Evolutionary conservation across 1,284 basidiomycete genomes (phyloP), one percentile per base, ranked within the genome.

Genomic region (Ceratobasidium sp.): DNA sequence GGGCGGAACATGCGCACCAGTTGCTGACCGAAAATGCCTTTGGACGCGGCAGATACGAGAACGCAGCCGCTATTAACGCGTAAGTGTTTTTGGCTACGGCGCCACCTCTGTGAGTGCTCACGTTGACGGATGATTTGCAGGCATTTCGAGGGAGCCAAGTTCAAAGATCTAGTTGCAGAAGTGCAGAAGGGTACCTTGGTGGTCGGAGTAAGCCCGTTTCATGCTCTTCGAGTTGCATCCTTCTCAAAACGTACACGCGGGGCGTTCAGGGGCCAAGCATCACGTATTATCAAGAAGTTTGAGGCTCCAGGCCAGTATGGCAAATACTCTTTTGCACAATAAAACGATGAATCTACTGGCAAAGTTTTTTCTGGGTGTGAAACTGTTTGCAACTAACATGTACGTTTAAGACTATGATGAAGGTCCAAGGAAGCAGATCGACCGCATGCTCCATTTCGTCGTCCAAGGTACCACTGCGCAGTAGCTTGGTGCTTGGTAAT

Each of bases 201-300:
- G 2, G 64, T 53, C 34, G 64, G 48, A 46, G 64, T 66, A 53
- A 53, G 64, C 24, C n/a, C n/a, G n/a, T n/a, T n/a, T n/a, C n/a
- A n/a, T n/a, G n/a, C n/a, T n/a, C n/a, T n/a, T n/a, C n/a, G n/a
- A n/a, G n/a, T n/a, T n/a, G n/a, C n/a, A n/a, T n/a, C n/a, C n/a
- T n/a, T n/a, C n/a, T n/a, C n/a, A n/a, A n/a, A n/a, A n/a, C n/a
- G n/a, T n/a, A n/a, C n/a, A n/a, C n/a, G n/a, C n/a, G n/a, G n/a
- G n/a, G n/a, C n/a, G n/a, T n/a, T 29, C 31, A 66, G 64, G 64
- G 13, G 11, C 64, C 64, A 13, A 37, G 24, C 2, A 34, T 66
- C 49, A 53, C 64, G 34, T 66, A 53, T 48, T 66, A 66, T 37
- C 6, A 66, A 29, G 64, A 66, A 39, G 37, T 66, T 37, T 66